phyloP scores from a whole-genome alignment of 1,139 yeast species.

The Debaryomycetaceae sp. region DNA sequence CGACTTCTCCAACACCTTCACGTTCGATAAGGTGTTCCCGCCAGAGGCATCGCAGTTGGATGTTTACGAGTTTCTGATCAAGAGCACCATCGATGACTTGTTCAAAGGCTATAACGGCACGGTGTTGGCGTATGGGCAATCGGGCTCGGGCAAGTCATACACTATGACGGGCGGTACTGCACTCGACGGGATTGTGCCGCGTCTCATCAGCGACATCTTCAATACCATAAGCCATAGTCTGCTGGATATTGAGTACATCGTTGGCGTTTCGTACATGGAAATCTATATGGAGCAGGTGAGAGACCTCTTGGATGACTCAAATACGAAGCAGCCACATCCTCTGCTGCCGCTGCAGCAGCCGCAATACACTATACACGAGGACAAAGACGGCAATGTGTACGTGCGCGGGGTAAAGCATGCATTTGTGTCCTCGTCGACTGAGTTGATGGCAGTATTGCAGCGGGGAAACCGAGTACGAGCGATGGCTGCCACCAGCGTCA shows the following conservation, averaged over 20 bases:
- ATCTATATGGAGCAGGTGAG: constrained; percentile 74
- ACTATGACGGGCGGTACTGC: constrained; percentile 68
- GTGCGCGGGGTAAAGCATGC: constrained; percentile 65
- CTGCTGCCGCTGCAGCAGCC: background rate
- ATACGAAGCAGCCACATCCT: constrained; percentile 9
- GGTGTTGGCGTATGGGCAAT: constrained; percentile 83
- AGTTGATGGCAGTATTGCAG: constrained; percentile 51
- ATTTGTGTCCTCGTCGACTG: constrained; percentile 55
- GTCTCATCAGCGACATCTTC: constrained; percentile 67
- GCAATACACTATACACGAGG: constrained; percentile 53
- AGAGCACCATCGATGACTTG: constrained; percentile 60
- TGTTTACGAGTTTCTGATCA: constrained; percentile 57
- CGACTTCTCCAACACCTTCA: constrained; percentile 38
- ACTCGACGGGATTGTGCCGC: constrained; percentile 60
- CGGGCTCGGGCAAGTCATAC: constrained; percentile 83
- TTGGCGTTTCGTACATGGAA: constrained; percentile 74
- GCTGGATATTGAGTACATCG: constrained; percentile 58
- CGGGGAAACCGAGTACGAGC: constrained; percentile 56
- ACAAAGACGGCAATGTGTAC: constrained; percentile 59
- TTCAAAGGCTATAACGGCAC: constrained; percentile 83
- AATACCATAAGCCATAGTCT: constrained; percentile 48
- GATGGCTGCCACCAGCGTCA: constrained; percentile 66
- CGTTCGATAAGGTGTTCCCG: constrained; percentile 66
- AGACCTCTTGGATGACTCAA: constrained; percentile 45
- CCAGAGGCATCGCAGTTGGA: constrained; percentile 50